A percentile compares a stretch with the other conserved stretches of the same genome.
Evolutionary conservation across 129 eudicot species (phyloP).

Genomic region (Cynara cardunculus): DNA sequence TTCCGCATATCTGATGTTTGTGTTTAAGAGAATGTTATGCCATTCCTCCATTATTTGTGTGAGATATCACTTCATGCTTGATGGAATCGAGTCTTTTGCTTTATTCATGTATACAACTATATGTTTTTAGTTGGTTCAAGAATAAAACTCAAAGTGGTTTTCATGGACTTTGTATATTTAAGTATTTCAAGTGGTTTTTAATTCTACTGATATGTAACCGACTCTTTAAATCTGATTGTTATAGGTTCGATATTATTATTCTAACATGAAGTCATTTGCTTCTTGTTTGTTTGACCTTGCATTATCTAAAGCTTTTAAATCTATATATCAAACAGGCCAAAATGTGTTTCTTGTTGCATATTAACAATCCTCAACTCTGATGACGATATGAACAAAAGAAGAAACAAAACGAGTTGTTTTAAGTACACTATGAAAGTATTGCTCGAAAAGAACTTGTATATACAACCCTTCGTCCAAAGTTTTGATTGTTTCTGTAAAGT

Average conservation of each 20-base stretch:
- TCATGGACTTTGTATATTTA: constrained; percentile 1
- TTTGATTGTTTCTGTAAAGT: too few species aligned
- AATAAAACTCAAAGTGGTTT: constrained; percentile 25
- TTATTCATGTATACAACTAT: constrained; percentile 38
- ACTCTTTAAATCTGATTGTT: not conserved
- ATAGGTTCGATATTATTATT: not conserved
- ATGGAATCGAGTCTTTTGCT: constrained; percentile 33
- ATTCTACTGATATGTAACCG: not conserved
- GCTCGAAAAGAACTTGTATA: too few species aligned
- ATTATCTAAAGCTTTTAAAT: not conserved
- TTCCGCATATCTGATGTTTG: constrained; percentile 35
- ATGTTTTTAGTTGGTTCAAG: constrained; percentile 32
- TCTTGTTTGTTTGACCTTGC: not conserved
- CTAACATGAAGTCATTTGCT: not conserved
- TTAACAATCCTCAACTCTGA: too few species aligned
- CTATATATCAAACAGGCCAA: not conserved
- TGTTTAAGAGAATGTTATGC: constrained; percentile 41
- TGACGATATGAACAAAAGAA: too few species aligned
- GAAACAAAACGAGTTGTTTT: too few species aligned
- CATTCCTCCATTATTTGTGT: constrained; percentile 40
- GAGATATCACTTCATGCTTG: constrained; percentile 40
- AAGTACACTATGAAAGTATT: too few species aligned
- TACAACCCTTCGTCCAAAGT: too few species aligned
- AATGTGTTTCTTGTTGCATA: too few species aligned
- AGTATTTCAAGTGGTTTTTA: not conserved